Percentiles rank a stretch among this genome's conserved stretches.
phyloP scores from a whole-genome alignment of 2,329 filamentous ascomycete species.

The Aspergillus carbonarius region DNA sequence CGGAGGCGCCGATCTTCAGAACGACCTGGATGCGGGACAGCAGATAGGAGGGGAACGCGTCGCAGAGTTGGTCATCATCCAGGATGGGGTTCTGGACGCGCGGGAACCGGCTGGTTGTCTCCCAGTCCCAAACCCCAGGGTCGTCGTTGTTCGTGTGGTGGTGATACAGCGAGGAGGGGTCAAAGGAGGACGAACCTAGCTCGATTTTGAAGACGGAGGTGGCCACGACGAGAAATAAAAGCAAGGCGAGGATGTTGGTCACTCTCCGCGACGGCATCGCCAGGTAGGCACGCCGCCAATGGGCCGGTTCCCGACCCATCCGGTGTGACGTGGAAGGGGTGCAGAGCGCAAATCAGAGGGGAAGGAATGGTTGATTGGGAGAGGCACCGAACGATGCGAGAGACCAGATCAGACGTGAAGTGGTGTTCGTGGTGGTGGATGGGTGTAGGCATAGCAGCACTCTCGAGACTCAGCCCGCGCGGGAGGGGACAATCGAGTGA shows the following conservation, averaged over 20 bases:
- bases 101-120: constrained; percentile 20
- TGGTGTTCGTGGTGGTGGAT: too few relatives aligned
- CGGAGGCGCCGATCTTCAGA: constrained; percentile 52
- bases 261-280: constrained; percentile 3
- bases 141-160: background rate
- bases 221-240: constrained; percentile 1
- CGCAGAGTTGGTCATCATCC: constrained; percentile 16
- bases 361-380: background rate
- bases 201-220: constrained; percentile 9
- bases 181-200: constrained; percentile 1
- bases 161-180: constrained; percentile 8
- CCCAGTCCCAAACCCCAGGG: constrained; percentile 24
- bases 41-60: constrained; percentile 34
- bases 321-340: background rate
- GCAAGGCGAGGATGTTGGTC: constrained; percentile 6
- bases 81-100: background rate
- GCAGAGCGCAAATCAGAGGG: background rate
- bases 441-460: background rate
- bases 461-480: background rate
- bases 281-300: background rate
- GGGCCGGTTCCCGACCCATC: constrained; percentile 1
- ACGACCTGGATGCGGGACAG: constrained; percentile 48
- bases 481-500: background rate
- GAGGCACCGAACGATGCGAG: background rate
- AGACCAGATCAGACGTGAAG: background rate